Conservation (phyloP, 1,284 basidiomycete species). For the Sanguinoderma infundibulare region DNA sequence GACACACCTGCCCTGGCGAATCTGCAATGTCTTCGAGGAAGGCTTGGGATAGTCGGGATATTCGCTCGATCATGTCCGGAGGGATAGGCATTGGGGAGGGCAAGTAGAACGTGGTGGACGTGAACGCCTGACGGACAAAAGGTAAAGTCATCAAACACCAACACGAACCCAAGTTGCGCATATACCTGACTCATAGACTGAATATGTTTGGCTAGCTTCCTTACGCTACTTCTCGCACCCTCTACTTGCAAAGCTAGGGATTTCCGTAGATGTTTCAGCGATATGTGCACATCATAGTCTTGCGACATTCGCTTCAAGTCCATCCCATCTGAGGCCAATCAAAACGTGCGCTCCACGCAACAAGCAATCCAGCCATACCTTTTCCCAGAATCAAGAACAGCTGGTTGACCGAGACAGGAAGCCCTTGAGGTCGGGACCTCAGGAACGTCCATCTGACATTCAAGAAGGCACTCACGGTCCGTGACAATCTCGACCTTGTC, state of each 20-base stretch:
- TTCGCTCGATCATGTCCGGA: constrained; percentile 53
- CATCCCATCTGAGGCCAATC: constrained; percentile 51
- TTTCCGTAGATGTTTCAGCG: constrained; percentile 46
- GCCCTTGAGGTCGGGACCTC: constrained; percentile 43
- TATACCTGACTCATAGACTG: constrained; percentile 52
- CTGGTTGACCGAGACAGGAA: constrained; percentile 58
- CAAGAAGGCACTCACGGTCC: constrained; percentile 45
- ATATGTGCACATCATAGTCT: constrained; percentile 63
- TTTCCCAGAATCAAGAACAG: constrained; percentile 75
- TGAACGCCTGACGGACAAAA: constrained; percentile 49
- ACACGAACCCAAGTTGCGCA: neutral
- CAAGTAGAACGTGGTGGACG: constrained; percentile 51
- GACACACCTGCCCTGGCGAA: constrained; percentile 47
- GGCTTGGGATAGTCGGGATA: constrained; percentile 70
- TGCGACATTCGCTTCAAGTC: constrained; percentile 62
- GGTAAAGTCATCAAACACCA: neutral
- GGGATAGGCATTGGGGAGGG: constrained; percentile 48
- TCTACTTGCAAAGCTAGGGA: constrained; percentile 64
- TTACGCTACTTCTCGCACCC: constrained; percentile 55
- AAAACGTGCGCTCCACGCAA: constrained; percentile 13
- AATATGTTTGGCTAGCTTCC: constrained; percentile 49
- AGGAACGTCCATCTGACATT: neutral
- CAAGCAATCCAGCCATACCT: constrained; percentile 46
- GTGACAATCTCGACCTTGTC: constrained; percentile 57
- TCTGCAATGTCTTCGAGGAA: constrained; percentile 55